Evolutionary conservation across 352 stramenopile species (phyloP).

Genomic region (Blastocystis sp.): DNA sequence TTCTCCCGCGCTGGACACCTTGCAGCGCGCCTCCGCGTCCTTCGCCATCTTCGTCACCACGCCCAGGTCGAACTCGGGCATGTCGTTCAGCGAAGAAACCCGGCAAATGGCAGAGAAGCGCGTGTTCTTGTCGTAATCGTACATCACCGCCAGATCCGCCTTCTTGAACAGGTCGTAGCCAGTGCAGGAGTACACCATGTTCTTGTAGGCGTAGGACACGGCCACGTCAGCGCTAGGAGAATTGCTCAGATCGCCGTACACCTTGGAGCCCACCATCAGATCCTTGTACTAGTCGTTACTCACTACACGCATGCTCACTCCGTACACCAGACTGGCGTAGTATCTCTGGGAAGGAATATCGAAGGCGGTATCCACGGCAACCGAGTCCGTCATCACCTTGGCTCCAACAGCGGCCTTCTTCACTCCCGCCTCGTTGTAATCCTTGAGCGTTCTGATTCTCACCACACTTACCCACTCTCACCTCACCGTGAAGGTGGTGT

Average conservation of each 20-base stretch:
- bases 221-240: not conserved
- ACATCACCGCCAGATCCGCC: not conserved
- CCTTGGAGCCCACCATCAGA: not conserved
- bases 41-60: not conserved
- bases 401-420: slow-evolving; percentile 13
- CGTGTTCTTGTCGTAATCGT: not conserved
- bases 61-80: not conserved
- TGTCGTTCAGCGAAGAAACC: not conserved
- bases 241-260: not conserved
- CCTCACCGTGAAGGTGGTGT: slow-evolving; percentile 30
- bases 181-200: not conserved
- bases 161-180: not conserved
- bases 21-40: slow-evolving; percentile 1
- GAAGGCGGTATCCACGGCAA: not conserved
- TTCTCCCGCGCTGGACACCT: not conserved
- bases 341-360: slow-evolving; percentile 5
- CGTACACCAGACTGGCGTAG: not conserved
- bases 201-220: not conserved
- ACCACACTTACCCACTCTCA: not conserved
- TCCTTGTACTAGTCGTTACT: not conserved
- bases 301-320: not conserved
- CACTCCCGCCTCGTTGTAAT: not conserved
- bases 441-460: slow-evolving; percentile 6
- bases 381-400: not conserved
- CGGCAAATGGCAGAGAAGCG: not conserved